These are phyloP conservation scores for Vachellia pachyceras DNA, from an alignment of 306 rosid genomes.

Conservation along the genomic window DNA sequence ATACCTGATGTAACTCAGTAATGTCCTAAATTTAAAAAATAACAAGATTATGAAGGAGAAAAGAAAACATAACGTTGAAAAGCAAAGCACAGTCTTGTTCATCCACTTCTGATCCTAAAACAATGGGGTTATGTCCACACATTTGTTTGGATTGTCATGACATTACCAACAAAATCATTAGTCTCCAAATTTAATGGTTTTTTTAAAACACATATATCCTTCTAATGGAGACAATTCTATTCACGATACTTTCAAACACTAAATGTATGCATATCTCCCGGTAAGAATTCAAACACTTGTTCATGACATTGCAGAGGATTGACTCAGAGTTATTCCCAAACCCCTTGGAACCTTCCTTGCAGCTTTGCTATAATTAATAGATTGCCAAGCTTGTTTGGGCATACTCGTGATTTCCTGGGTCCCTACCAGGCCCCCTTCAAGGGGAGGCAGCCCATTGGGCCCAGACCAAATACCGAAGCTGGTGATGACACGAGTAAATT, in stretches of 20 bases:
- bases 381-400: not conserved
- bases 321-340: too few species aligned
- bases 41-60: not conserved
- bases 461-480: not conserved
- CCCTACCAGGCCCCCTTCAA: not conserved
- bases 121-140: not conserved
- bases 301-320: too few species aligned
- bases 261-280: too few species aligned
- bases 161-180: not conserved
- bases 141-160: not conserved
- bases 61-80: not conserved
- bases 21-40: not conserved
- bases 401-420: too few species aligned
- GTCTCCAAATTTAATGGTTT: not conserved
- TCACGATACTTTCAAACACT: too few species aligned
- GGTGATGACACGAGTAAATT: not conserved
- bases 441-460: not conserved
- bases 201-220: too few species aligned
- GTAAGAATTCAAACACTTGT: too few species aligned
- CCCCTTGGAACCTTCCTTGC: too few species aligned
- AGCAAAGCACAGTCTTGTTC: not conserved
- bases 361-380: too few species aligned
- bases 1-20: not conserved
- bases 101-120: not conserved
- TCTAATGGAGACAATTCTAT: too few species aligned